Percentiles rank a stretch among this genome's conserved stretches.
Conservation (phyloP, 345 rosid genomes). For the Dipteronia sinensis region DNA sequence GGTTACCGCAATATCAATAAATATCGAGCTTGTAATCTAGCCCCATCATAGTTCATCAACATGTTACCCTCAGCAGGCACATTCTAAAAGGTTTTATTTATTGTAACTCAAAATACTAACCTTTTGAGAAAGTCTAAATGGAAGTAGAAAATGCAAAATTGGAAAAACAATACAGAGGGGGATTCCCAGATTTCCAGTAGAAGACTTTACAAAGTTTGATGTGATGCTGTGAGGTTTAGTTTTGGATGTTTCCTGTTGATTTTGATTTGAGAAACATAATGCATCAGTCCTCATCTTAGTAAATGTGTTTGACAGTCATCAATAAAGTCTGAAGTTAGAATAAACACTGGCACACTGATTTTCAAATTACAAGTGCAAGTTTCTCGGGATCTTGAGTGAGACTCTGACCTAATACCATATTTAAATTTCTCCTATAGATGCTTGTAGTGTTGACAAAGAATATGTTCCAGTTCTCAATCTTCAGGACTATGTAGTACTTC, state of each 20-base stretch:
- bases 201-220: background rate
- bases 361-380: background rate
- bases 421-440: background rate
- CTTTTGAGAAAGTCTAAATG: too few species aligned
- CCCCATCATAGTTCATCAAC: too few species aligned
- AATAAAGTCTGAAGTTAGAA: background rate
- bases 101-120: too few species aligned
- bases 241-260: background rate
- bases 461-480: background rate
- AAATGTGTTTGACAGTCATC: background rate
- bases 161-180: too few species aligned
- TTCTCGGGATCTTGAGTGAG: background rate
- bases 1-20: too few species aligned
- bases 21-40: too few species aligned
- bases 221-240: background rate
- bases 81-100: too few species aligned
- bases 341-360: background rate
- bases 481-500: background rate
- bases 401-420: background rate
- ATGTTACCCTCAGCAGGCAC: too few species aligned
- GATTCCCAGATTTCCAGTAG: too few species aligned
- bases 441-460: background rate
- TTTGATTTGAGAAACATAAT: background rate
- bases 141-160: too few species aligned
- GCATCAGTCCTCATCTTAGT: background rate